A percentile compares a stretch with the other conserved stretches of the same genome.
These are phyloP conservation scores for Mycosphaerelloides madeirae DNA, from an alignment of 2,329 filamentous ascomycete genomes.

Conservation along the genomic window DNA sequence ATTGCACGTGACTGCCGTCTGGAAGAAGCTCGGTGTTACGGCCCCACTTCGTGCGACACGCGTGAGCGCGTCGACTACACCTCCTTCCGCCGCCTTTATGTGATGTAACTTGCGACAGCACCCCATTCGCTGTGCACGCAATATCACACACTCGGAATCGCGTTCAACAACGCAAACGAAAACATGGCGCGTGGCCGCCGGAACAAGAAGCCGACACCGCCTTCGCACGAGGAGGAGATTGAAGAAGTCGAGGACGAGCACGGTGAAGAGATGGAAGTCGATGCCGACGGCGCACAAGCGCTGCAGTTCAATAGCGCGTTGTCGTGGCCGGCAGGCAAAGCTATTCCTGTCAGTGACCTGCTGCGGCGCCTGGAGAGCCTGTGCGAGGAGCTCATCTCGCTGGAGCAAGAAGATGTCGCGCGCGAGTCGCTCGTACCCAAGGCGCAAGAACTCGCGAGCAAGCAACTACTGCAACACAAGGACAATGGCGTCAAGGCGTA, in stretches of 20 bases:
- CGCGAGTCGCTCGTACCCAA: constrained; percentile 78
- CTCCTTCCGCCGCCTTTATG: no score
- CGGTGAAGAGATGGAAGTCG: constrained; percentile 16
- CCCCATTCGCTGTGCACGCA: no score
- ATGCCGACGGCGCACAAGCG: constrained; percentile 12
- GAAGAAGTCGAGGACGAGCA: constrained; percentile 20
- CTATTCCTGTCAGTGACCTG: constrained; percentile 78
- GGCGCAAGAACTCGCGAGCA: constrained; percentile 76
- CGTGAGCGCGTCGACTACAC: no score
- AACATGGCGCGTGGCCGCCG: constrained; percentile 16
- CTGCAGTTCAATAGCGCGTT: constrained; percentile 81
- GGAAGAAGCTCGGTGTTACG: no score
- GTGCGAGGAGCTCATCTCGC: constrained; percentile 72
- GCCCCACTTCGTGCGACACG: neutral
- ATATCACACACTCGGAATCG: neutral
- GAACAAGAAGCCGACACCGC: constrained; percentile 15
- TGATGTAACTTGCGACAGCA: no score
- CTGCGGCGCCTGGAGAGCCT: constrained; percentile 75
- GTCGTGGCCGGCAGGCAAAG: constrained; percentile 86
- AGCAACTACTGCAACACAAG: constrained; percentile 82
- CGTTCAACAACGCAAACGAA: neutral
- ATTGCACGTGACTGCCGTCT: no score
- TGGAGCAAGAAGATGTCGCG: constrained; percentile 83
- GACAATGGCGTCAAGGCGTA: constrained; percentile 90
- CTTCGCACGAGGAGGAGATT: constrained; percentile 16